A percentile compares a stretch with the other conserved stretches of the same genome.
Conservation (phyloP, 441 rosid genomes). For the Corymbia citriodora region DNA sequence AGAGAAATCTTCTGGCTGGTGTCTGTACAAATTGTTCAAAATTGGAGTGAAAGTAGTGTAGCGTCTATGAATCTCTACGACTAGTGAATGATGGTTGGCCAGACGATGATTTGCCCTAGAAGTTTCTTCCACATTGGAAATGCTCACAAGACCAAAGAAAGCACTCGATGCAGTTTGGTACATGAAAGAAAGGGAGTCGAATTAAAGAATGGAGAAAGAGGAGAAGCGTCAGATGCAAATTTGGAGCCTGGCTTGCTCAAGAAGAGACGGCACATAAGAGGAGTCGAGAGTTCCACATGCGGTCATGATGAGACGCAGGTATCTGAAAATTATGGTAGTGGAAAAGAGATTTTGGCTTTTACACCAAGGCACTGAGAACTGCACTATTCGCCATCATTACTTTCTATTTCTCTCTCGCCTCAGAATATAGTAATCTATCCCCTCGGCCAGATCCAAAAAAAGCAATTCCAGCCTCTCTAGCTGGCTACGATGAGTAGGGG, state of each 20-base stretch:
- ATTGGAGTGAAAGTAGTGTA: background rate
- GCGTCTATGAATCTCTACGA: background rate
- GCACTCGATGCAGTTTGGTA: background rate
- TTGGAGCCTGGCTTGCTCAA: slow-evolving; percentile 13
- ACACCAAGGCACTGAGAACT: slow-evolving; percentile 28
- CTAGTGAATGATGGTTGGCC: background rate
- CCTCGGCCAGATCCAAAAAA: background rate
- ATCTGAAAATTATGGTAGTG: background rate
- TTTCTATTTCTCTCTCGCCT: background rate
- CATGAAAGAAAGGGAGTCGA: background rate
- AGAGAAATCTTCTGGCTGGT: background rate
- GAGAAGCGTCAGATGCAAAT: background rate
- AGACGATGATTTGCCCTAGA: background rate
- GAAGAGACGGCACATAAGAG: slow-evolving; percentile 28
- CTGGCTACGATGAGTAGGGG: too few relatives aligned
- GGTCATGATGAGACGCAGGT: slow-evolving; percentile 21
- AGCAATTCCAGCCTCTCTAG: background rate
- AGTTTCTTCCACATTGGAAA: background rate
- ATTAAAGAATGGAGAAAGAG: too few relatives aligned
- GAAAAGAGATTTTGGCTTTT: slow-evolving; percentile 27
- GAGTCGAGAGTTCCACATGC: slow-evolving; percentile 7
- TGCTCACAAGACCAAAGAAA: background rate
- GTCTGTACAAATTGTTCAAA: background rate
- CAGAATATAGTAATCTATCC: background rate
- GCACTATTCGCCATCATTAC: slow-evolving; percentile 17